Conservation (phyloP, 257 asterid genomes). For the Voacanga thouarsii region DNA sequence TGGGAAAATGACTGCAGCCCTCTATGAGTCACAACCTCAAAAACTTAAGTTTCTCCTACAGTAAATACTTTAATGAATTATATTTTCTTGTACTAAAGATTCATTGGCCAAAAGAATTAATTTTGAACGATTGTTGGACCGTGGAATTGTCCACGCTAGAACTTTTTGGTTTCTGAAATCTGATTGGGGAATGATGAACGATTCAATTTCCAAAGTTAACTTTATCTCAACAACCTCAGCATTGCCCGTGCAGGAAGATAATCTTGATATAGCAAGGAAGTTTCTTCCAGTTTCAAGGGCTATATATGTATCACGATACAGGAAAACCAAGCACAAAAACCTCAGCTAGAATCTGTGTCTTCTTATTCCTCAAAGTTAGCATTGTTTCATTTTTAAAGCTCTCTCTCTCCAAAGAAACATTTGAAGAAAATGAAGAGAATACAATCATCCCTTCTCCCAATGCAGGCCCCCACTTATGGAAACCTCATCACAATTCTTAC, state of each 20-base stretch:
- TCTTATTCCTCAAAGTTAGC: neutral
- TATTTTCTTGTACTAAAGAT: neutral
- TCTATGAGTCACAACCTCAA: neutral
- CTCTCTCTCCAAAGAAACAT: neutral
- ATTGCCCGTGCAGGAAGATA: neutral
- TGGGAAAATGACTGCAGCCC: too few relatives aligned
- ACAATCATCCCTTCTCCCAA: slow-evolving; percentile 19
- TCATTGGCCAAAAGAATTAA: neutral
- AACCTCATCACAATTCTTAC: slow-evolving; percentile 43
- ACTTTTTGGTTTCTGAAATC: neutral
- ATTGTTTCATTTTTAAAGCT: too few relatives aligned
- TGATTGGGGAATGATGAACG: neutral
- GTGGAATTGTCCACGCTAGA: neutral
- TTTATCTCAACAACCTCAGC: neutral
- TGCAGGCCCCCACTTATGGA: slow-evolving; percentile 42
- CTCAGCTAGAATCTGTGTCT: neutral
- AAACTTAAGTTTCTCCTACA: neutral
- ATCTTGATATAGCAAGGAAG: neutral
- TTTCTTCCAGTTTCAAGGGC: neutral
- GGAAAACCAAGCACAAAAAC: neutral
- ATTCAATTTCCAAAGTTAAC: neutral
- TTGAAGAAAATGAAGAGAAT: slow-evolving; percentile 12
- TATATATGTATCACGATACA: neutral
- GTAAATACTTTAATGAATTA: neutral
- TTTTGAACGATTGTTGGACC: neutral